Base-by-base conservation (phyloP, 768 basidiomycete species). In the Auricularia sp. region DNA sequence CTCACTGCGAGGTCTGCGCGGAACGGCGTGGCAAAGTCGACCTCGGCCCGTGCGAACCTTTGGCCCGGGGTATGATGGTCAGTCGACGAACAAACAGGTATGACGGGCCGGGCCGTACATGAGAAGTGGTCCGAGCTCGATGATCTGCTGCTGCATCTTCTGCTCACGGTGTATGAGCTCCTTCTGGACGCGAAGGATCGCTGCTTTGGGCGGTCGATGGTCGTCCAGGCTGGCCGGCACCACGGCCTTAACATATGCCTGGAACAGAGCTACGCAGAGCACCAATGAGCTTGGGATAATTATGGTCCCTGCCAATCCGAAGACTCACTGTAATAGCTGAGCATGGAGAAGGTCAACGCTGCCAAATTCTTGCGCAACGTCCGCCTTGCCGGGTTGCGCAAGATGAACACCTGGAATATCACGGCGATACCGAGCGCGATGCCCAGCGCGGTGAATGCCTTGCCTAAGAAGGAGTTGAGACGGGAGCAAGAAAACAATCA, bases 321-420 rank as follows among this genome's bases (percentile, higher is more conserved):
- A 5, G 24, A 33, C 56, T 24, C 4, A 59, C 56, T 59, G 56
- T 59, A 73, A 65, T 35, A 72, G 66, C 16, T 70, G 66, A n/a
- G 64, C 47, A 62, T 70, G 68, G 29, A 65, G 66, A 65, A 69
- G 24, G 67, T 64, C 34, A 72, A n/a, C 3, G 62, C 34, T 7
- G 69, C 69, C 13, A 73, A 44, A 29, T 58, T 64, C 62, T 69
- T 64, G 3, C 73, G 67, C 3, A 74, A 66, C 1, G 70, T 70
- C 13, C 68, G 64, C 24, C 73, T 65, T 0, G 73, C 73, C 1
- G 73, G 73, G 33, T 69, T 71, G 14, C 73, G 69, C 0, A 72
- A 69, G 58, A 73, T 67, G 62, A 73, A 66, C 3, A 59, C 35
- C 59, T 73, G 75, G 68, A 75, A 75, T 42, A 67, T 67, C n/a